These are phyloP conservation scores for Leptographium radiaticola DNA, from an alignment of 2,329 filamentous ascomycete genomes.

Conservation along the genomic window DNA sequence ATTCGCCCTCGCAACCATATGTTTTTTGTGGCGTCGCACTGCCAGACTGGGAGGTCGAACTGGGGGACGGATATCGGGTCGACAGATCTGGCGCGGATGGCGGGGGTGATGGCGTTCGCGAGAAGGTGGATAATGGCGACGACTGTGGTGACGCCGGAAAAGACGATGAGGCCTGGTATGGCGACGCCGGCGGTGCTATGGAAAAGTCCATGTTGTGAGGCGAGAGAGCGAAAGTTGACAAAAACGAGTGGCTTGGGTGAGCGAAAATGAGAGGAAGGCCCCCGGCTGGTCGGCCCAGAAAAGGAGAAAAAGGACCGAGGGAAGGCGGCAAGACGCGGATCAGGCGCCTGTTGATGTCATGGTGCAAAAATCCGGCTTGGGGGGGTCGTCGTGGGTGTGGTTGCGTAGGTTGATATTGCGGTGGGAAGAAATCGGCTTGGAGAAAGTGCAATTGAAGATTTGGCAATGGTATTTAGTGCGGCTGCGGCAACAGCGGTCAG, in stretches of 20 bases:
- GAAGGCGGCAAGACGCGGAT: neutral
- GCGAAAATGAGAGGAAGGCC: neutral
- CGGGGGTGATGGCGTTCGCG: slow-evolving; percentile 38
- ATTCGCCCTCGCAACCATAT: slow-evolving; percentile 22
- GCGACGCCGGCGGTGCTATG: neutral
- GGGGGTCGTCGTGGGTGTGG: neutral
- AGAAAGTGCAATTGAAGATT: neutral
- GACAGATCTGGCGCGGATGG: slow-evolving; percentile 25
- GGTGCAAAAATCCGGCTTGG: neutral
- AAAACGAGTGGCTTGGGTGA: neutral
- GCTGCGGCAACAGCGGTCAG: neutral
- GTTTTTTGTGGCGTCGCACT: slow-evolving; percentile 37
- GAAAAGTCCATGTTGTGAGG: neutral
- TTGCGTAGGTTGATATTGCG: neutral
- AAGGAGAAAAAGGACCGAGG: neutral
- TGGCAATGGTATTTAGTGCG: neutral
- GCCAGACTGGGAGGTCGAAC: slow-evolving; percentile 32
- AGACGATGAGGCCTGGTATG: neutral
- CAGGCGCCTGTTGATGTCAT: neutral
- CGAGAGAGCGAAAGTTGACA: neutral
- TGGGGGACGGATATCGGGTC: slow-evolving; percentile 40
- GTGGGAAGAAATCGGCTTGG: too few relatives aligned
- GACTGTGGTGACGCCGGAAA: slow-evolving; percentile 22
- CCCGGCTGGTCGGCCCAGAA: neutral
- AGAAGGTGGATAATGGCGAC: slow-evolving; percentile 41